Percentiles rank a stretch among this genome's conserved stretches.
Conservation (phyloP, 495 filamentous ascomycete species). For the Polyplosphaeria fusca region DNA sequence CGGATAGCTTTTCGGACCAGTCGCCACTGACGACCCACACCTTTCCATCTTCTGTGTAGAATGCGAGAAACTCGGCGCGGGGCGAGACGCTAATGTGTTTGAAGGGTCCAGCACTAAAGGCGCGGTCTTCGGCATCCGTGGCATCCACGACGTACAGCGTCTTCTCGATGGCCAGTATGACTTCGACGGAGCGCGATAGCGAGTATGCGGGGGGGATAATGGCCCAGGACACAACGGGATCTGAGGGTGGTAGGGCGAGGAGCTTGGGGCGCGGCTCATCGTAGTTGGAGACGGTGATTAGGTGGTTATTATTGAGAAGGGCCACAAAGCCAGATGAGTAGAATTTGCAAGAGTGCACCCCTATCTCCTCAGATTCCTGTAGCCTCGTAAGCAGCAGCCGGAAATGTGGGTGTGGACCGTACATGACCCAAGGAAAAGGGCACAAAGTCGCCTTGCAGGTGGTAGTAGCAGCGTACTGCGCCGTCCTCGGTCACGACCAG, state of each 20-base stretch:
- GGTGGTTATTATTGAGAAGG: slow-evolving; percentile 81
- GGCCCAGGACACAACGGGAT: slow-evolving; percentile 80
- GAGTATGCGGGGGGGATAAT: slow-evolving; percentile 86
- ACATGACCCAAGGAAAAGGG: slow-evolving; percentile 94
- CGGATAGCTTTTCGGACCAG: slow-evolving; percentile 85
- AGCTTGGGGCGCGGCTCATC: slow-evolving; percentile 85
- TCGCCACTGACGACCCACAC: slow-evolving; percentile 92
- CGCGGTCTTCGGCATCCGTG: slow-evolving; percentile 83
- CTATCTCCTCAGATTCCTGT: slow-evolving; percentile 77
- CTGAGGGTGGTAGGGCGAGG: slow-evolving; percentile 73
- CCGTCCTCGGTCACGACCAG: slow-evolving; percentile 86
- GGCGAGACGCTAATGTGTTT: slow-evolving; percentile 85
- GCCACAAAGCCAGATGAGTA: slow-evolving; percentile 90
- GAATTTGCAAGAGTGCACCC: slow-evolving; percentile 83
- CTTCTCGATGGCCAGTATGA: slow-evolving; percentile 77
- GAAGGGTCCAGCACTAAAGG: slow-evolving; percentile 88
- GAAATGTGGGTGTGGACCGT: slow-evolving; percentile 4
- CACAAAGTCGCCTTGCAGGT: slow-evolving; percentile 88
- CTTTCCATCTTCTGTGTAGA: slow-evolving; percentile 82
- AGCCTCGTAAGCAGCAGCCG: background rate
- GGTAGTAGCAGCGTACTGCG: slow-evolving; percentile 85
- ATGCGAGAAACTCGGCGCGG: slow-evolving; percentile 78
- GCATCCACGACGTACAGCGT: slow-evolving; percentile 86
- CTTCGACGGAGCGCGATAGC: slow-evolving; percentile 92
- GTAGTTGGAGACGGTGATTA: slow-evolving; percentile 84